A percentile compares a stretch with the other conserved stretches of the same genome.
Conservation (phyloP, 768 basidiomycete species). For the Termitomyces heimii region DNA sequence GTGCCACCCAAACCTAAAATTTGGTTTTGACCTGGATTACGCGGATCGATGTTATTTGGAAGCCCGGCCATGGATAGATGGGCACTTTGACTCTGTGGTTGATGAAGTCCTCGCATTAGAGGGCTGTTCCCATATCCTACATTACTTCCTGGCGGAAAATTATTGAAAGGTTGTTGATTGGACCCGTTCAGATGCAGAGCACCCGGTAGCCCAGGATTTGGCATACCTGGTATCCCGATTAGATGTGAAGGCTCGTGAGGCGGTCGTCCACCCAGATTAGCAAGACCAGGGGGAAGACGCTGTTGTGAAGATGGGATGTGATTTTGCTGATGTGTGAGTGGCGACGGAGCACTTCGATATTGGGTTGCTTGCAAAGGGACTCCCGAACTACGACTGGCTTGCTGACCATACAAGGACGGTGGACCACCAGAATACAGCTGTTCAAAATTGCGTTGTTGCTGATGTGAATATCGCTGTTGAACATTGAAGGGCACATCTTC, state of each 20-base stretch:
- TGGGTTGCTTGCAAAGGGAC: conserved; percentile 55
- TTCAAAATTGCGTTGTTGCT: conserved; percentile 46
- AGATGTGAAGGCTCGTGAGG: conserved; percentile 75
- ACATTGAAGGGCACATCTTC: conserved; percentile 58
- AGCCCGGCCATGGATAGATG: conserved; percentile 49
- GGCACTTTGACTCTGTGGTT: conserved; percentile 38
- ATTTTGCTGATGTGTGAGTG: conserved; percentile 42
- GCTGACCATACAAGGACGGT: conserved; percentile 48
- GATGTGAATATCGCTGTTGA: conserved; percentile 50
- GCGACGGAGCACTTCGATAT: conserved; percentile 68
- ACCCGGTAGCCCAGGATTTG: conserved; percentile 39
- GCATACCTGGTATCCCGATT: conserved; percentile 40
- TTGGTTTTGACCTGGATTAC: conserved; percentile 44
- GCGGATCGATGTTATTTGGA: conserved; percentile 48
- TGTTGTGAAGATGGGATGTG: conserved; percentile 41
- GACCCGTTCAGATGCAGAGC: conserved; percentile 40
- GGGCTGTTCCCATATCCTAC: conserved; percentile 39
- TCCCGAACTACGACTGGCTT: conserved; percentile 46
- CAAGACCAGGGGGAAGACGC: conserved; percentile 73
- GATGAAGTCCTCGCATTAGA: conserved; percentile 52
- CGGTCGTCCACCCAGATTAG: conserved; percentile 76
- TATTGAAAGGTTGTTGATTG: conserved; percentile 46
- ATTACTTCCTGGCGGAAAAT: conserved; percentile 38
- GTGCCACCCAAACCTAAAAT: conserved; percentile 42
- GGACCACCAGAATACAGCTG: conserved; percentile 49